These are phyloP conservation scores for Clathrospora elynae DNA, from an alignment of 2,329 filamentous ascomycete genomes.

Conservation along the genomic window DNA sequence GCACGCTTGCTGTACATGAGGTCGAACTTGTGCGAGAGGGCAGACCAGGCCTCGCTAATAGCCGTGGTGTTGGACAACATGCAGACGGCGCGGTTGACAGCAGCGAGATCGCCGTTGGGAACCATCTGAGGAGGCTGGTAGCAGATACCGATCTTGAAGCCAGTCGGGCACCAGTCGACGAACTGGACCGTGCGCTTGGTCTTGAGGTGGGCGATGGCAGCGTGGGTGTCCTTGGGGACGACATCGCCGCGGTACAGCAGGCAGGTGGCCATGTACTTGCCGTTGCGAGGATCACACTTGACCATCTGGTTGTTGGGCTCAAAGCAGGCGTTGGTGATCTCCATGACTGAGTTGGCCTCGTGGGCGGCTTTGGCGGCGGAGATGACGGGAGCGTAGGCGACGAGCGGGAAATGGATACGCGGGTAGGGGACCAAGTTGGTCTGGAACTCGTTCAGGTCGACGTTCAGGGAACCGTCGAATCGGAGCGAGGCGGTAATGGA, in stretches of 20 bases:
- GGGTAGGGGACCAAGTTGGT: constrained; percentile 99
- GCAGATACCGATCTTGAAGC: constrained; percentile 99
- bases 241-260: constrained; percentile 98
- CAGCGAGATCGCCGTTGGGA: constrained; percentile 94
- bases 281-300: constrained; percentile 97
- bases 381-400: constrained; percentile 93
- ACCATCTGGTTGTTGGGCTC: constrained; percentile 99
- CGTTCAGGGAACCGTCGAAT: constrained; percentile 98
- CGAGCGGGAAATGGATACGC: constrained; percentile 98
- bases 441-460: constrained; percentile 99
- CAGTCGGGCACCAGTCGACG: constrained; percentile 99
- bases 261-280: constrained; percentile 99
- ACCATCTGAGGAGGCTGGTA: constrained; percentile 97
- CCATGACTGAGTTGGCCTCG: constrained; percentile 96
- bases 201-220: constrained; percentile 93
- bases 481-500: constrained; percentile 98
- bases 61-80: constrained; percentile 99
- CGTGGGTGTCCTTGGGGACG: constrained; percentile 93
- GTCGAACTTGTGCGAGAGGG: constrained; percentile 96
- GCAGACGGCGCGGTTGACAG: constrained; percentile 98
- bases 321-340: constrained; percentile 99
- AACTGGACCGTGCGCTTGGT: constrained; percentile 99
- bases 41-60: constrained; percentile 97
- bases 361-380: constrained; percentile 94
- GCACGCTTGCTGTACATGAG: constrained; percentile 99